A percentile compares a stretch with the other conserved stretches of the same genome.
These are phyloP conservation scores for barley (Hordeum vulgare) DNA, from an alignment of 176 grass and related monocot species.

Conservation along the genomic window MorexV3_pseudomolecules_assembly NC_058519.1:620928313-620928812, in stretches of 20 bases:
- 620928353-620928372: not conserved
- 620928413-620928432: not conserved
- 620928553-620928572: not conserved
- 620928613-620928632: not conserved
- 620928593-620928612: not conserved
- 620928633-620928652: not conserved
- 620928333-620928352: not conserved
- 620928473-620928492: not conserved
- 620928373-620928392: not conserved
- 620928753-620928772: not conserved
- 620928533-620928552: not conserved
- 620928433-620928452: not conserved
- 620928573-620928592: not conserved
- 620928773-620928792: slow-evolving; percentile 16
- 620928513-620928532: too few species aligned
- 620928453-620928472: not conserved
- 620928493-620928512: not conserved
- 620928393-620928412: not conserved
- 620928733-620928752: not conserved
- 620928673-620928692: not conserved
- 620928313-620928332: not conserved
- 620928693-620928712: not conserved
- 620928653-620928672: not conserved
- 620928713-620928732: not conserved
- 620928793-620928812: slow-evolving; percentile 42